phyloP scores from a whole-genome alignment of 306 rosid genomes.

The Rosa multiflora region DNA sequence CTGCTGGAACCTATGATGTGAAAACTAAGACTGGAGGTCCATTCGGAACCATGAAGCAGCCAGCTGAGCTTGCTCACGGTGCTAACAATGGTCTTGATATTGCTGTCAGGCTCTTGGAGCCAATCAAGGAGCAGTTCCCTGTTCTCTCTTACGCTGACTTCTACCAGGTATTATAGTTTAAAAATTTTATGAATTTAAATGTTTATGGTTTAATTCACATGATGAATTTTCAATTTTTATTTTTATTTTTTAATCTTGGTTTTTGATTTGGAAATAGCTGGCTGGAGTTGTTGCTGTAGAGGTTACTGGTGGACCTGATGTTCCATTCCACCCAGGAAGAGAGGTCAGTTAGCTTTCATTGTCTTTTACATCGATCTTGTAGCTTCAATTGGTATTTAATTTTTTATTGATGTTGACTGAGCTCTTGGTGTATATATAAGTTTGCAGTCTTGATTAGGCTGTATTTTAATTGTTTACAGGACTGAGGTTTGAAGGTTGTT shows the following conservation, averaged over 20 bases:
- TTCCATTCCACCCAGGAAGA: conserved; percentile 96
- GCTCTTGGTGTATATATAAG: too few relatives aligned
- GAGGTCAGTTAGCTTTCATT: conserved; percentile 43
- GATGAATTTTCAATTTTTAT: background rate
- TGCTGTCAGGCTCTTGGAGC: conserved; percentile 89
- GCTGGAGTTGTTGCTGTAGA: conserved; percentile 96
- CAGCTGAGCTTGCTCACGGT: conserved; percentile 63
- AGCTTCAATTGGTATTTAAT: background rate
- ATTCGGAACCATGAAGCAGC: conserved; percentile 73
- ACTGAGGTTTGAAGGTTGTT: background rate
- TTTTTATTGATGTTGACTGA: background rate
- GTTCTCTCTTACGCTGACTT: conserved; percentile 73
- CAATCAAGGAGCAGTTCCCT: conserved; percentile 79
- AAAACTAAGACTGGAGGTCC: conserved; percentile 86
- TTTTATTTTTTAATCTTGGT: background rate
- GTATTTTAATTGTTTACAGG: background rate
- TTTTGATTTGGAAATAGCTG: conserved; percentile 37
- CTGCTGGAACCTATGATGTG: conserved; percentile 84
- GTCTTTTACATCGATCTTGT: background rate
- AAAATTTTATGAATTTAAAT: background rate
- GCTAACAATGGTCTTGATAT: conserved; percentile 93
- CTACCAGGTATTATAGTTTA: conserved; percentile 54
- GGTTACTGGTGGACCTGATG: conserved; percentile 91
- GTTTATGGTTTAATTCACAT: background rate
- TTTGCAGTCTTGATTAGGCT: background rate